Percentiles rank a stretch among this genome's conserved stretches.
Conservation (phyloP, 2,329 filamentous ascomycete species). For the Seiridium unicorne region DNA sequence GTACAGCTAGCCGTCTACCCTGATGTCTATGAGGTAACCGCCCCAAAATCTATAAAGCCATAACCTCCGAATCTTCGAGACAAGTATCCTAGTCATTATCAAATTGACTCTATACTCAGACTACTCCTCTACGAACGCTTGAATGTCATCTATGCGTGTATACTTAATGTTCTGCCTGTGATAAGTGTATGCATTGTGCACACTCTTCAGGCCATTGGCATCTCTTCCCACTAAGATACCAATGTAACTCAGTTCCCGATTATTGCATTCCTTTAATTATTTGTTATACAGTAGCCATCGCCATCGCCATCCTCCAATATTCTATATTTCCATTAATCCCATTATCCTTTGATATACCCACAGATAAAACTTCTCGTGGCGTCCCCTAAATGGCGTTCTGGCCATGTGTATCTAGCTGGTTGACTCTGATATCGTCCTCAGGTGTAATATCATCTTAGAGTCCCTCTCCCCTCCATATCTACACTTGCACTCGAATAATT, state of each 20-base stretch:
- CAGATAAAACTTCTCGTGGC: constrained; percentile 31
- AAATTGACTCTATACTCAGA: no score
- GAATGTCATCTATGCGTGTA: constrained; percentile 25
- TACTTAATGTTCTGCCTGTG: constrained; percentile 41
- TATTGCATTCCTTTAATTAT: constrained; percentile 39
- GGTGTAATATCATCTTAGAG: constrained; percentile 44
- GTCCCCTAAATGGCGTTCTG: constrained; percentile 43
- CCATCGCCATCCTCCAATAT: constrained; percentile 42
- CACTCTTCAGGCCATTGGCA: constrained; percentile 10
- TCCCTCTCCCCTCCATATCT: constrained; percentile 33
- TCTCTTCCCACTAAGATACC: constrained; percentile 32
- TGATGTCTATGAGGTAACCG: no score
- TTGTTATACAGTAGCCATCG: constrained; percentile 44
- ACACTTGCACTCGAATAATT: constrained; percentile 35
- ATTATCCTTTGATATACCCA: constrained; percentile 33
- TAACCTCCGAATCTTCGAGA: no score
- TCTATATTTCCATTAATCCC: constrained; percentile 35
- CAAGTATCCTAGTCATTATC: no score
- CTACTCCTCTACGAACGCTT: constrained; percentile 19
- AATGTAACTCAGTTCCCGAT: constrained; percentile 42
- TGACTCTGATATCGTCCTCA: constrained; percentile 34
- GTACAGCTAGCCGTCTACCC: no score
- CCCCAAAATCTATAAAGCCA: no score
- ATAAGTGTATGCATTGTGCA: constrained; percentile 40
- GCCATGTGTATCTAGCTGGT: constrained; percentile 32